Conservation (phyloP, 2,329 filamentous ascomycete species). For the Lecanicillium sp. region DNA sequence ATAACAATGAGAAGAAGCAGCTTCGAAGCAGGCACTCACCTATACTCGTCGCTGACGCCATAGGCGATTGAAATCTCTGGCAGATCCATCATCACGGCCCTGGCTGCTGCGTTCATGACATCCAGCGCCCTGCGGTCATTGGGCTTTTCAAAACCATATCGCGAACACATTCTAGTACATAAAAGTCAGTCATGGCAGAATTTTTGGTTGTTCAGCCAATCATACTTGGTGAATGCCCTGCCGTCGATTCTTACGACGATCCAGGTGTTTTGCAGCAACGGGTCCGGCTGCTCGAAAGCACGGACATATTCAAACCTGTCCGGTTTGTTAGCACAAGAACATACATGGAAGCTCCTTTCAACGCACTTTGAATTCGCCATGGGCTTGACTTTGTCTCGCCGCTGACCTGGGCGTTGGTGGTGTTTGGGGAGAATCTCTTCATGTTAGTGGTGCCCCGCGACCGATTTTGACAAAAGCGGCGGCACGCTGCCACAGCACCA, state of each 20-base stretch:
- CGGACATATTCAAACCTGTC: constrained; percentile 89
- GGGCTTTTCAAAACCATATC: constrained; percentile 82
- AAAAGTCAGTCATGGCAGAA: neutral
- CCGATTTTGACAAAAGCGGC: constrained; percentile 6
- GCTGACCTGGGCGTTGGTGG: neutral
- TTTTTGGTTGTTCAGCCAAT: neutral
- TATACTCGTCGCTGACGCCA: constrained; percentile 92
- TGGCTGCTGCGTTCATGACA: constrained; percentile 92
- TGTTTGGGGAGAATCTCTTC: neutral
- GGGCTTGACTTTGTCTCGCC: constrained; percentile 4
- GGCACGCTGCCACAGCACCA: constrained; percentile 1
- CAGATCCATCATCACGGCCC: constrained; percentile 72
- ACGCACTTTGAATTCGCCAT: constrained; percentile 52
- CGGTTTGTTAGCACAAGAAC: constrained; percentile 12
- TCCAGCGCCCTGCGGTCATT: constrained; percentile 83
- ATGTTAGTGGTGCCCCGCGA: constrained; percentile 7
- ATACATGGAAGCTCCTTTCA: constrained; percentile 7
- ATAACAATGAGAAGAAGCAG: no score
- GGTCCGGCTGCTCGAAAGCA: constrained; percentile 75
- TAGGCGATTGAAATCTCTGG: constrained; percentile 84
- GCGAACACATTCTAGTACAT: constrained; percentile 61
- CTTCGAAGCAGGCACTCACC: constrained; percentile 33
- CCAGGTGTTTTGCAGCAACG: constrained; percentile 84
- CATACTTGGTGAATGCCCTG: constrained; percentile 84
- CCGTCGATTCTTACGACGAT: constrained; percentile 92